These are phyloP conservation scores for Coprinopsis cinerea DNA, from an alignment of 768 basidiomycete genomes.

Conservation along the genomic window DNA sequence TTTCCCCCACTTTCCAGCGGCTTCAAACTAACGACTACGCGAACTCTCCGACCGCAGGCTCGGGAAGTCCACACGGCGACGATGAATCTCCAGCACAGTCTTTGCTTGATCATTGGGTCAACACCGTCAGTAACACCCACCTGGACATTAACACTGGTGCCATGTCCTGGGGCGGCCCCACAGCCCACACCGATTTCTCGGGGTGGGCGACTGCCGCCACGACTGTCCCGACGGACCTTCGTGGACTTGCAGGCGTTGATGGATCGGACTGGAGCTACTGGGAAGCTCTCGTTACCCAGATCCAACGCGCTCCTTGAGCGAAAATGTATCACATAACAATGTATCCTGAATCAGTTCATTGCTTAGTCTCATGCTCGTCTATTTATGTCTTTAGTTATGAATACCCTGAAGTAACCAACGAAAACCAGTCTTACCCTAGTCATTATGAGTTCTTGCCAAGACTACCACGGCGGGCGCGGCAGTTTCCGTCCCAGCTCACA, in stretches of 20 bases:
- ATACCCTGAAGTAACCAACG: no score
- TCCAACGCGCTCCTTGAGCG: constrained; percentile 40
- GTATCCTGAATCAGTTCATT: no score
- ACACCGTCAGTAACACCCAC: constrained; percentile 65
- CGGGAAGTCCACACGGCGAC: constrained; percentile 68
- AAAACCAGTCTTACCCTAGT: neutral
- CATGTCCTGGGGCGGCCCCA: constrained; percentile 59
- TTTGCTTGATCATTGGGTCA: constrained; percentile 80
- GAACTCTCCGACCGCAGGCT: constrained; percentile 55
- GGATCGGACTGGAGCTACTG: constrained; percentile 75
- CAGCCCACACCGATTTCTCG: constrained; percentile 49
- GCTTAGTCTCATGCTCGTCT: no score
- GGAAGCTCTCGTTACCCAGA: constrained; percentile 70
- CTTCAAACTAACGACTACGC: constrained; percentile 53
- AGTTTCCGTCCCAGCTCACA: neutral
- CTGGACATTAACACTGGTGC: constrained; percentile 44
- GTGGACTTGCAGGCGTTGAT: constrained; percentile 45
- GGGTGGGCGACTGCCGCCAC: constrained; percentile 49
- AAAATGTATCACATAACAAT: no score
- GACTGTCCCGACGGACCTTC: constrained; percentile 35
- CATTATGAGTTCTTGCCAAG: neutral
- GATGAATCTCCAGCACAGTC: constrained; percentile 74
- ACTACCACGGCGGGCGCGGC: no score
- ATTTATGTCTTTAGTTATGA: no score
- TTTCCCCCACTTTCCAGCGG: constrained; percentile 56